A percentile compares a stretch with the other conserved stretches of the same genome.
phyloP scores from a whole-genome alignment of 2,329 filamentous ascomycete species.

The Alternaria brassicae region DNA sequence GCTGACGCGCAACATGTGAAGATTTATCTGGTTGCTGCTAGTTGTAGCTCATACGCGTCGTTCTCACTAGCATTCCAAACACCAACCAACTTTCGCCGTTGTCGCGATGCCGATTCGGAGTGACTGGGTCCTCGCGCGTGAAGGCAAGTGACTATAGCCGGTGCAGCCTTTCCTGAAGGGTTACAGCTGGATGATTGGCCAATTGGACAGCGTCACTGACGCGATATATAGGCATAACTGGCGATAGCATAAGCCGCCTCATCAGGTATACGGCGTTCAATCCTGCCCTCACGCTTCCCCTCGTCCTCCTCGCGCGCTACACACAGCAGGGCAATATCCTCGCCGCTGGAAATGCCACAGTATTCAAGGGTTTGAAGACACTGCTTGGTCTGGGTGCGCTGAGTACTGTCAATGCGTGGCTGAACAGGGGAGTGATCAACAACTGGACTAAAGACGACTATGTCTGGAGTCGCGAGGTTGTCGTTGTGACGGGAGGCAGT shows the following conservation, averaged over 20 bases:
- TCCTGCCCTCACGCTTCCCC: slow-evolving; percentile 68
- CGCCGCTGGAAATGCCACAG: slow-evolving; percentile 56
- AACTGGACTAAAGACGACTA: slow-evolving; percentile 63
- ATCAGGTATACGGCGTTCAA: slow-evolving; percentile 69
- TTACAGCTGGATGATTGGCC: background rate
- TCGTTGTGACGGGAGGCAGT: slow-evolving; percentile 76
- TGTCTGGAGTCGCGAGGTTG: slow-evolving; percentile 73
- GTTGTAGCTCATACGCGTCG: background rate
- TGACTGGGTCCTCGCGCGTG: slow-evolving; percentile 49
- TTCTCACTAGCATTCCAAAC: background rate
- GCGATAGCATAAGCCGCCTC: slow-evolving; percentile 65
- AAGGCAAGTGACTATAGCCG: slow-evolving; percentile 38
- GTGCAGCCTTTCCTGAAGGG: background rate
- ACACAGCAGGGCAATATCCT: slow-evolving; percentile 67
- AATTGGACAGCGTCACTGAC: background rate
- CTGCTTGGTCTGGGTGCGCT: slow-evolving; percentile 63
- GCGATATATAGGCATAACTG: slow-evolving; percentile 43
- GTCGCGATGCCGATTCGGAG: slow-evolving; percentile 48
- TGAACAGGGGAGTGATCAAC: slow-evolving; percentile 60
- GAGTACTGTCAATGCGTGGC: slow-evolving; percentile 58
- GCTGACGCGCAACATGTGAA: background rate
- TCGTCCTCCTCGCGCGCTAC: slow-evolving; percentile 68
- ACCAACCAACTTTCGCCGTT: background rate
- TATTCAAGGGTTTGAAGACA: slow-evolving; percentile 62
- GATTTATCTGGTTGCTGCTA: background rate